Percentiles rank a stretch among this genome's conserved stretches.
Conservation (phyloP, 495 filamentous ascomycete species). For the Trichoderma gamsii region DNA sequence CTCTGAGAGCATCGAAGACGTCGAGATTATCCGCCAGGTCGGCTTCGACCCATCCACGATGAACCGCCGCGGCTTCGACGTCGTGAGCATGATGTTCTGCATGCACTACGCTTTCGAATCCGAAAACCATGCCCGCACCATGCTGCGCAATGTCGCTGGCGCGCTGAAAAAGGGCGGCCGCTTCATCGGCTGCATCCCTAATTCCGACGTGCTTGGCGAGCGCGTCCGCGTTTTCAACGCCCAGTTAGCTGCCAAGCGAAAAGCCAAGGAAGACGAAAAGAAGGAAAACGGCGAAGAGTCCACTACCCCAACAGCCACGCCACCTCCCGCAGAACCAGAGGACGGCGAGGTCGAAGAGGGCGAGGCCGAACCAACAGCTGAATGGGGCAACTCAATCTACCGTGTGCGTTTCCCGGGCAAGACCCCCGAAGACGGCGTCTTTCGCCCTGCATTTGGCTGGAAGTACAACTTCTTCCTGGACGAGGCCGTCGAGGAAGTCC, state of each 20-base stretch:
- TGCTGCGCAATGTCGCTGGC: conserved; percentile 89
- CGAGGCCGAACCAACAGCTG: conserved; percentile 50
- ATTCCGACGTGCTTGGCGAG: conserved; percentile 75
- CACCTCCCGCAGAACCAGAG: conserved; percentile 2
- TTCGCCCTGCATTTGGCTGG: conserved; percentile 94
- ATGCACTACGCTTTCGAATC: conserved; percentile 98
- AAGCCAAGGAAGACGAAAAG: conserved; percentile 33
- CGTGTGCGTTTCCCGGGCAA: conserved; percentile 76
- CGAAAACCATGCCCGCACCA: conserved; percentile 78
- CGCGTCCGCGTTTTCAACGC: conserved; percentile 58
- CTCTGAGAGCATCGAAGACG: conserved; percentile 67
- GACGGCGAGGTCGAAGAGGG: conserved; percentile 45
- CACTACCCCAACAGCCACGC: conserved; percentile 12
- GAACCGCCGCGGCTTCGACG: conserved; percentile 74
- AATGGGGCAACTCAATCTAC: conserved; percentile 94
- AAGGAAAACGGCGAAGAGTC: conserved; percentile 1
- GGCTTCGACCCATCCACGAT: conserved; percentile 67
- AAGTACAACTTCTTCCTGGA: conserved; percentile 93
- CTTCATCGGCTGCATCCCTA: conserved; percentile 89
- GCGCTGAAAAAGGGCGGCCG: conserved; percentile 86
- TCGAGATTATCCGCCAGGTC: conserved; percentile 72
- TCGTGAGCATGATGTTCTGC: conserved; percentile 97
- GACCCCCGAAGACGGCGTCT: conserved; percentile 73
- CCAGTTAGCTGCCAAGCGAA: conserved; percentile 44
- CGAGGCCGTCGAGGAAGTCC: conserved; percentile 92